Evolutionary conservation across 2,329 filamentous ascomycete species (phyloP), one percentile per base, ranked within the genome.

Genomic region (Elsinoe necatrix): DNA sequence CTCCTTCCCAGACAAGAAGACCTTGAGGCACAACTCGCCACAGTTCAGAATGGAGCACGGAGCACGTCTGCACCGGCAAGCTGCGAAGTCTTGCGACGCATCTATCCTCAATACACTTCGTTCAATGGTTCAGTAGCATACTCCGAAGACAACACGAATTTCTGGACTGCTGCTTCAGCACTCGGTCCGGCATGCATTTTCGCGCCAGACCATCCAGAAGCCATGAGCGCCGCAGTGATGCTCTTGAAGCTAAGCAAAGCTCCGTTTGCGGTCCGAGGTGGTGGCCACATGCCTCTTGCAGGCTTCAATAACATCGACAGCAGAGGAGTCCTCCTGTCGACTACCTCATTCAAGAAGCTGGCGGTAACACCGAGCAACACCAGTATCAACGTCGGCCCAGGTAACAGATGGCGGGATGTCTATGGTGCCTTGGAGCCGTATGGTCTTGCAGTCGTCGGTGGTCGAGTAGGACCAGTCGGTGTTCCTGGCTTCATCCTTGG

Each of bases 401-500:
- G 47, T 11, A 51, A 51, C 20, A 9, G 47, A 7, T 54, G 51
- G 51, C 18, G 51, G 11, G 51, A 54, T 16, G 51, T 54, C 3
- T 54, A 54, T n/a, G 20, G 21, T 21, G 29, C 31, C 18, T 4
- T 54, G 9, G 51, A 54, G 16, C 51, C 51, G 7, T 14, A 54
- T 8, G 51, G 51, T 18, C 25, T 54, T 16, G 37, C 35, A 11
- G 37, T 54, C 23, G 51, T 54, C 2, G 51, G 51, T 39, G 51
- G 51, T 4, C 34, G 51, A 8, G 34, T 54, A 6, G 51, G 51
- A 23, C 20, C 25, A 9, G 51, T 54, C 12, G 51, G 51, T 2
- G 37, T 54, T 23, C 51, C 57, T 11, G 57, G 57, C 20, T 52
- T 58, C 41, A 52, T 52, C 14, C 35, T 58, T 5, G 57, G 57